Conservation (phyloP, 148 eudicot species). For the Hydrangea macrophylla region DNA sequence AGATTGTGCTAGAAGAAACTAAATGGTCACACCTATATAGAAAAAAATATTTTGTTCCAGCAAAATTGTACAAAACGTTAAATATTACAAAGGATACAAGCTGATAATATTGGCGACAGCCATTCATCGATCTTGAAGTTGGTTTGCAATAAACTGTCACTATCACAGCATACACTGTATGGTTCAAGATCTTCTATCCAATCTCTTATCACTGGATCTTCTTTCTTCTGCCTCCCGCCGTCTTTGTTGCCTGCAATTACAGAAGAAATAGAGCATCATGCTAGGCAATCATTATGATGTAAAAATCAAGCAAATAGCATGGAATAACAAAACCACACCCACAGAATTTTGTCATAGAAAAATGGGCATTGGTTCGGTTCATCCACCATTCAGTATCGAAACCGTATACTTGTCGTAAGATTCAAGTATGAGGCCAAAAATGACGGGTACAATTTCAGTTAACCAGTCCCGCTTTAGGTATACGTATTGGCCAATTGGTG, state of each 20-base stretch:
- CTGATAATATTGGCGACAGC: neutral
- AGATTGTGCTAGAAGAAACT: neutral
- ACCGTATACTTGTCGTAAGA: too few species aligned
- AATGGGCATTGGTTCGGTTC: too few species aligned
- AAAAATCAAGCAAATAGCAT: neutral
- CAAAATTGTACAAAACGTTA: neutral
- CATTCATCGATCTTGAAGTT: neutral
- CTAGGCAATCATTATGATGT: neutral
- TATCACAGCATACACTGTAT: neutral
- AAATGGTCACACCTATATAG: neutral
- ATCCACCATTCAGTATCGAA: too few species aligned
- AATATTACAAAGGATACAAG: neutral
- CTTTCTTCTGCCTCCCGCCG: constrained; percentile 80
- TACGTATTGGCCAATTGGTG: too few species aligned
- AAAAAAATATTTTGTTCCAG: neutral
- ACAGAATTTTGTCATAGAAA: too few species aligned
- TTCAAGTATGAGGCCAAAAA: too few species aligned
- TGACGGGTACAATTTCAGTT: too few species aligned
- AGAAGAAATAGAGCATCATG: neutral
- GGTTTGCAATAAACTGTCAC: neutral
- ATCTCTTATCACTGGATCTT: constrained; percentile 60
- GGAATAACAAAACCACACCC: neutral
- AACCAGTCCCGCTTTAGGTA: too few species aligned
- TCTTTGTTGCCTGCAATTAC: constrained; percentile 70
- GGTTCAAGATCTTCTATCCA: constrained; percentile 56